Evolutionary conservation across 768 basidiomycete genomes (phyloP).

Genomic region (Clitopilus hobsonii): DNA sequence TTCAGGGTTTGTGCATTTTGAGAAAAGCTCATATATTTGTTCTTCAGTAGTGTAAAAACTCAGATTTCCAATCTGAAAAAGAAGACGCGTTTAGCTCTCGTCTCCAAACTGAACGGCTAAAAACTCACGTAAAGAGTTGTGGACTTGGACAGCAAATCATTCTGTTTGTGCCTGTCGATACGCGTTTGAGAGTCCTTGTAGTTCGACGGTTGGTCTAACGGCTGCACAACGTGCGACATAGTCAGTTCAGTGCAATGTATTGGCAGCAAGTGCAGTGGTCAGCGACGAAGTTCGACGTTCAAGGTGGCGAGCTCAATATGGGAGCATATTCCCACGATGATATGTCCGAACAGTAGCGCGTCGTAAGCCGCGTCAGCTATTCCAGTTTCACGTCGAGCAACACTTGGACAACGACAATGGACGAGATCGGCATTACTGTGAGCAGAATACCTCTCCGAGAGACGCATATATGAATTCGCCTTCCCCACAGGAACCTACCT

Average conservation of each 20-base stretch:
- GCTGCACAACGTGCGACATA: conserved; percentile 82
- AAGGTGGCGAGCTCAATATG: conserved; percentile 1
- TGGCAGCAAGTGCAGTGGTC: not conserved
- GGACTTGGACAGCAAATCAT: conserved; percentile 77
- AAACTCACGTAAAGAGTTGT: conserved; percentile 84
- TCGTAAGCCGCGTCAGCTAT: conserved; percentile 48
- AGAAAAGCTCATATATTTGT: conserved; percentile 91
- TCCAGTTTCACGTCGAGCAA: conserved; percentile 16
- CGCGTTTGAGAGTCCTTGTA: conserved; percentile 93
- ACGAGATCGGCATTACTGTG: conserved; percentile 87
- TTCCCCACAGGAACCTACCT: conserved; percentile 75
- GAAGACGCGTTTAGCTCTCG: conserved; percentile 7
- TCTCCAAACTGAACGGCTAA: conserved; percentile 16
- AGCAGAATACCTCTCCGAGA: conserved; percentile 12
- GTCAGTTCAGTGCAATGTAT: conserved; percentile 6
- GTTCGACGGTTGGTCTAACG: conserved; percentile 92
- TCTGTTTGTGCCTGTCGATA: conserved; percentile 73
- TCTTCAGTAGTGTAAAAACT: conserved; percentile 96
- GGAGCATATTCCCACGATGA: conserved; percentile 29
- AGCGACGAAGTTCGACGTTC: not conserved
- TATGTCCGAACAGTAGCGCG: conserved; percentile 23
- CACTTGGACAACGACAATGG: conserved; percentile 49
- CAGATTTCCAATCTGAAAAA: conserved; percentile 76
- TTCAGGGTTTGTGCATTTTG: conserved; percentile 83
- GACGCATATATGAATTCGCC: conserved; percentile 2